Conservation (phyloP, 2,329 filamentous ascomycete genomes). For the Zalaria obscura region DNA sequence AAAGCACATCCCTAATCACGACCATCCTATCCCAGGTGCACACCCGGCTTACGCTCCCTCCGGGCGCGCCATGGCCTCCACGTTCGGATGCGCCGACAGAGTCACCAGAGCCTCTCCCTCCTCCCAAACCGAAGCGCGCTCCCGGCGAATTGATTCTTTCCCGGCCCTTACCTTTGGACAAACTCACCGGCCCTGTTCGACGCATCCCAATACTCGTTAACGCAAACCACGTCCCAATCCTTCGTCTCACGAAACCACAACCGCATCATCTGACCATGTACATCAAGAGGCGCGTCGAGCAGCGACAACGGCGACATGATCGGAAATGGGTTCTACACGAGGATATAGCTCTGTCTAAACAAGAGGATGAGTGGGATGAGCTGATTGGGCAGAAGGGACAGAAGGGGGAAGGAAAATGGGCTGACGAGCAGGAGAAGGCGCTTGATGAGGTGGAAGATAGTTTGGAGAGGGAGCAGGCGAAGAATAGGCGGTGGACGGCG, state of each 20-base stretch:
- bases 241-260: constrained; percentile 55
- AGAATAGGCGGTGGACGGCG: constrained; percentile 18
- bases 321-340: constrained; percentile 26
- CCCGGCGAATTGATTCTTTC: constrained; percentile 7
- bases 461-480: constrained; percentile 8
- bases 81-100: constrained; percentile 5
- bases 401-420: constrained; percentile 15
- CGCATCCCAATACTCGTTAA: constrained; percentile 45
- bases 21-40: constrained; percentile 13
- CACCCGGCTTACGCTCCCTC: constrained; percentile 4
- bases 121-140: background rate
- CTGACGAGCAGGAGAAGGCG: constrained; percentile 10
- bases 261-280: constrained; percentile 43
- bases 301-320: constrained; percentile 29
- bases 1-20: constrained; percentile 12
- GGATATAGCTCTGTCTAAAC: constrained; percentile 21
- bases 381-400: constrained; percentile 5
- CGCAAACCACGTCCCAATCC: constrained; percentile 44
- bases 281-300: constrained; percentile 36
- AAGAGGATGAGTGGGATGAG: constrained; percentile 37
- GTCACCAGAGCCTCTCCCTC: constrained; percentile 4
- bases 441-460: constrained; percentile 5
- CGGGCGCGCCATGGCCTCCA: background rate
- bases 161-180: constrained; percentile 13
- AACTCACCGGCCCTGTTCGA: constrained; percentile 33